A percentile compares a stretch with the other conserved stretches of the same genome.
phyloP scores from a whole-genome alignment of 176 grass and related monocot species.

The Neostapfia colusana region DNA sequence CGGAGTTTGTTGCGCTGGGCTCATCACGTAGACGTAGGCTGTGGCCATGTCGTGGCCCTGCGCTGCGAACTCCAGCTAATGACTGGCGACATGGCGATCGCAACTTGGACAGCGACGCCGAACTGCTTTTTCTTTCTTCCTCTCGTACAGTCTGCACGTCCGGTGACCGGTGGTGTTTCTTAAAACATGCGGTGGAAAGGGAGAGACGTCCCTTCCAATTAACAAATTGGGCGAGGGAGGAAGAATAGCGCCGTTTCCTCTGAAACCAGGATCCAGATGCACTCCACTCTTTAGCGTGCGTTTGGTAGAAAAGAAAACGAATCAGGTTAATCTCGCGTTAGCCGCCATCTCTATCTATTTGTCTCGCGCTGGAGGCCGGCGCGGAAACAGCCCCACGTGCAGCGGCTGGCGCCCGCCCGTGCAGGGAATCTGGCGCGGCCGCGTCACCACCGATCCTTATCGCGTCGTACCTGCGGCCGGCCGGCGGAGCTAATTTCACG shows the following conservation, averaged over 20 bases:
- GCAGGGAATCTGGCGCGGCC: conserved; percentile 10
- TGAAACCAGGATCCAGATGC: neutral
- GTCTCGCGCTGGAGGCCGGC: too few species aligned
- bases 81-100: neutral
- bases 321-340: too few species aligned
- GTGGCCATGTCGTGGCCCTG: neutral
- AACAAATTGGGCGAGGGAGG: too few species aligned
- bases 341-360: too few species aligned
- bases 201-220: too few species aligned
- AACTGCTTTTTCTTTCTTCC: neutral
- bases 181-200: too few species aligned
- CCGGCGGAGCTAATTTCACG: too few species aligned
- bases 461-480: neutral
- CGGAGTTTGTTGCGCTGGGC: neutral
- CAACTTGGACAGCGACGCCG: neutral
- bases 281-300: neutral
- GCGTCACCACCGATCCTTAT: conserved; percentile 3
- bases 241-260: neutral
- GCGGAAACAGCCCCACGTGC: conserved; percentile 33
- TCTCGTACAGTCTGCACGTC: neutral
- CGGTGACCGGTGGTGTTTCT: neutral
- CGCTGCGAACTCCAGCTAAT: neutral
- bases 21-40: neutral
- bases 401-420: neutral
- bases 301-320: too few species aligned